phyloP scores from a whole-genome alignment of 2,329 filamentous ascomycete species.

The Dactylonectria estremocensis region DNA sequence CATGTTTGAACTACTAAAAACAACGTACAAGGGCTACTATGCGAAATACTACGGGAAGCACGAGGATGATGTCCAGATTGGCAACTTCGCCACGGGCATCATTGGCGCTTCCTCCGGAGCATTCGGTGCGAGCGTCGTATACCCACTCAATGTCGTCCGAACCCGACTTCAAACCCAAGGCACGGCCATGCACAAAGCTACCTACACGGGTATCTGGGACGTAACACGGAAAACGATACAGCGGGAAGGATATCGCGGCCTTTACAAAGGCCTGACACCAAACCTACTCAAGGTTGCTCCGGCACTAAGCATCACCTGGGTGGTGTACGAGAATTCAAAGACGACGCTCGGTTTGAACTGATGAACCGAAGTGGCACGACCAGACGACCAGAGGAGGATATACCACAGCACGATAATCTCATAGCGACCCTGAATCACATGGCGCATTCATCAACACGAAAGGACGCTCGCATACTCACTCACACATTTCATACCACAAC shows the following conservation, averaged over 20 bases:
- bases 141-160: slow-evolving; percentile 93
- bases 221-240: slow-evolving; percentile 87
- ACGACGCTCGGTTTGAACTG: slow-evolving; percentile 71
- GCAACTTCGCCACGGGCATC: slow-evolving; percentile 86
- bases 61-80: slow-evolving; percentile 86
- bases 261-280: slow-evolving; percentile 96
- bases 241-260: slow-evolving; percentile 85
- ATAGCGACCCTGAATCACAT: slow-evolving; percentile 31
- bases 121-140: slow-evolving; percentile 93
- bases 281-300: slow-evolving; percentile 97
- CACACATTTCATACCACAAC: slow-evolving; percentile 11
- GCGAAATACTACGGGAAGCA: slow-evolving; percentile 79
- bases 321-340: slow-evolving; percentile 94
- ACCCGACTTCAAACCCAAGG: slow-evolving; percentile 95
- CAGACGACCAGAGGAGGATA: slow-evolving; percentile 18
- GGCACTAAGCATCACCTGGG: slow-evolving; percentile 94
- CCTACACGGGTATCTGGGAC: slow-evolving; percentile 92
- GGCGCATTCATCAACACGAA: slow-evolving; percentile 19
- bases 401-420: neutral
- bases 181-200: slow-evolving; percentile 89
- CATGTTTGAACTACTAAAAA: slow-evolving; percentile 94
- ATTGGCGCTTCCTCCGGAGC: slow-evolving; percentile 95
- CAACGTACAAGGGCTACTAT: slow-evolving; percentile 77
- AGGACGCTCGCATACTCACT: neutral
- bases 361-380: slow-evolving; percentile 5